These are phyloP conservation scores for Thalassiosira mediterranea DNA, from an alignment of 352 stramenopile species.

Conservation along the genomic window DNA sequence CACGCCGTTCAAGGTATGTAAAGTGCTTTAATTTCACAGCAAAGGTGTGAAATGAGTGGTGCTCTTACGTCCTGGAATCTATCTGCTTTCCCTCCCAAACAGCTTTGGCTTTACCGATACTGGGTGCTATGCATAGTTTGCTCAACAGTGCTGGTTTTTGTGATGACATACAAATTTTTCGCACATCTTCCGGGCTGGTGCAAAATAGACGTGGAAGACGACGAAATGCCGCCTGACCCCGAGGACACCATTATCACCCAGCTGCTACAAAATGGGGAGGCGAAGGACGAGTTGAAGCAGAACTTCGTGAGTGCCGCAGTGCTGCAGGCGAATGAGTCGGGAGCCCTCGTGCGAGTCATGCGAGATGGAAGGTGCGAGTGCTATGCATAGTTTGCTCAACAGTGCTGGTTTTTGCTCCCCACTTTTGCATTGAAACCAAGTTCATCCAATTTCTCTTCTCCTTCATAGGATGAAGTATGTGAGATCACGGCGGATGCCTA, in stretches of 20 bases:
- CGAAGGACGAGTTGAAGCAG: constrained; percentile 68
- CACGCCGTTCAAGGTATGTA: constrained; percentile 36
- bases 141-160: constrained; percentile 63
- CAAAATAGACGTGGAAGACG: constrained; percentile 65
- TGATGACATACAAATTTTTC: constrained; percentile 67
- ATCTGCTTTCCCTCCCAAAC: neutral
- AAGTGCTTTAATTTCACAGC: neutral
- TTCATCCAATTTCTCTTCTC: too few relatives aligned
- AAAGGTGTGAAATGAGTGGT: neutral
- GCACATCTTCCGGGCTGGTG: constrained; percentile 67
- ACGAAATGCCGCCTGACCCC: constrained; percentile 75
- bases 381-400: constrained; percentile 62
- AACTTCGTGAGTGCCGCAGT: constrained; percentile 78
- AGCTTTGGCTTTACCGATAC: constrained; percentile 68
- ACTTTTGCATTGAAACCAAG: too few relatives aligned
- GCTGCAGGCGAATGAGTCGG: constrained; percentile 81
- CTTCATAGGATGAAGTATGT: constrained; percentile 70
- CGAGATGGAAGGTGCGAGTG: constrained; percentile 59
- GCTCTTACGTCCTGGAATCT: neutral
- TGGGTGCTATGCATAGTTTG: constrained; percentile 67
- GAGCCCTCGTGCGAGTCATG: constrained; percentile 64
- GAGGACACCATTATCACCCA: constrained; percentile 67
- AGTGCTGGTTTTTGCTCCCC: constrained; percentile 59
- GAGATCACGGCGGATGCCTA: constrained; percentile 61
- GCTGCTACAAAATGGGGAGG: constrained; percentile 53